These are phyloP conservation scores for Hermanozyma aechmeae DNA, from an alignment of 805 yeast genomes.

Conservation along the genomic window DNA sequence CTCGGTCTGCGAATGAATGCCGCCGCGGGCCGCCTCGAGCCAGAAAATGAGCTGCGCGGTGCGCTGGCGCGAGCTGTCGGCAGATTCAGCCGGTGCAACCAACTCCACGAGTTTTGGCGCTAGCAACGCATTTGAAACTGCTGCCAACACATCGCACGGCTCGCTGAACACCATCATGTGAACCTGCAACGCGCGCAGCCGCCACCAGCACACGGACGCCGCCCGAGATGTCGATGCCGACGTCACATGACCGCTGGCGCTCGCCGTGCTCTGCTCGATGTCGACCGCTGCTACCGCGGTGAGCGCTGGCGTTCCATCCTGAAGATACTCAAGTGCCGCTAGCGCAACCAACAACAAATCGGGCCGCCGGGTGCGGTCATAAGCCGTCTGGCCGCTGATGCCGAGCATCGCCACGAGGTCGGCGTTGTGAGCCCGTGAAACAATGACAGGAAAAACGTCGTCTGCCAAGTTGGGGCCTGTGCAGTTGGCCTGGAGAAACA, in stretches of 20 bases:
- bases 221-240: not conserved
- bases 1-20: constrained; percentile 57
- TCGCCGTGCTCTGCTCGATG: constrained; percentile 3
- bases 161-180: constrained; percentile 61
- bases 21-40: constrained; percentile 60
- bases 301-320: constrained; percentile 31
- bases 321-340: constrained; percentile 28
- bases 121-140: constrained; percentile 33
- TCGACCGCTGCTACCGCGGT: constrained; percentile 17
- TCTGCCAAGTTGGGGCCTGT: constrained; percentile 67
- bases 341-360: constrained; percentile 20
- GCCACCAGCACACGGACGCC: constrained; percentile 66
- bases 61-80: constrained; percentile 18
- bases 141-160: constrained; percentile 40
- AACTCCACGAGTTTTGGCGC: constrained; percentile 21
- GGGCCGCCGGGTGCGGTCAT: constrained; percentile 38
- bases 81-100: constrained; percentile 19
- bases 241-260: constrained; percentile 18
- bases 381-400: constrained; percentile 64
- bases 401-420: constrained; percentile 34
- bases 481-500: constrained; percentile 66
- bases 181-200: constrained; percentile 55
- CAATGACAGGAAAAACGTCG: constrained; percentile 18
- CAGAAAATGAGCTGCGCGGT: constrained; percentile 40
- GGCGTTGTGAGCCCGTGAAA: constrained; percentile 9